phyloP scores from a whole-genome alignment of 2,329 filamentous ascomycete genomes.

The Monosporascus sp. region DNA sequence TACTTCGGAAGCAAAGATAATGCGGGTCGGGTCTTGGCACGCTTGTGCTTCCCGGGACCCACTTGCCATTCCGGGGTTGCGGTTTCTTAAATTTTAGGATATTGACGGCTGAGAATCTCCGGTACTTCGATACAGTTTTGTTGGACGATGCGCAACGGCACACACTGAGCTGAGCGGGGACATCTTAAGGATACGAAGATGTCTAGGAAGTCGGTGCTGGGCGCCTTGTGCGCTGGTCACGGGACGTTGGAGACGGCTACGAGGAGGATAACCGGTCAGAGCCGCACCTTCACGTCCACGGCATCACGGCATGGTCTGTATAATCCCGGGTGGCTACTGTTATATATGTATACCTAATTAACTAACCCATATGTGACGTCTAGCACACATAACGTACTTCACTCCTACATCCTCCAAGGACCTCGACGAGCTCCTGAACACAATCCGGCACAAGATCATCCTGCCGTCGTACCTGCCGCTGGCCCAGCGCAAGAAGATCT shows the following conservation, averaged over 20 bases:
- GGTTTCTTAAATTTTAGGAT: conserved; percentile 8
- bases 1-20: conserved; percentile 9
- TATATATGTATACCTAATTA: neutral
- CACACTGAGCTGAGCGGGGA: neutral
- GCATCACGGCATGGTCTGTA: conserved; percentile 20
- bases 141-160: conserved; percentile 1
- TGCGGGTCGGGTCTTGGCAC: conserved; percentile 15
- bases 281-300: conserved; percentile 24
- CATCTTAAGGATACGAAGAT: conserved; percentile 10
- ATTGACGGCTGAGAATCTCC: neutral
- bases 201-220: conserved; percentile 21
- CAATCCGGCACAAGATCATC: conserved; percentile 55
- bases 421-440: conserved; percentile 48
- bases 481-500: conserved; percentile 50
- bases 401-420: conserved; percentile 45
- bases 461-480: conserved; percentile 54
- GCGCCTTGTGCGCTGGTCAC: conserved; percentile 20
- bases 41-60: neutral
- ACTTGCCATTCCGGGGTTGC: neutral
- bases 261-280: conserved; percentile 15
- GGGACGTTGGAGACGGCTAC: conserved; percentile 17
- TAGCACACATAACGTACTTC: conserved; percentile 39
- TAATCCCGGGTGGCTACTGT: neutral
- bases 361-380: neutral
- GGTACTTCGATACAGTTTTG: neutral